These are phyloP conservation scores for Candida labiduridarum DNA, from an alignment of 1,139 yeast species.

Conservation along the genomic window DNA sequence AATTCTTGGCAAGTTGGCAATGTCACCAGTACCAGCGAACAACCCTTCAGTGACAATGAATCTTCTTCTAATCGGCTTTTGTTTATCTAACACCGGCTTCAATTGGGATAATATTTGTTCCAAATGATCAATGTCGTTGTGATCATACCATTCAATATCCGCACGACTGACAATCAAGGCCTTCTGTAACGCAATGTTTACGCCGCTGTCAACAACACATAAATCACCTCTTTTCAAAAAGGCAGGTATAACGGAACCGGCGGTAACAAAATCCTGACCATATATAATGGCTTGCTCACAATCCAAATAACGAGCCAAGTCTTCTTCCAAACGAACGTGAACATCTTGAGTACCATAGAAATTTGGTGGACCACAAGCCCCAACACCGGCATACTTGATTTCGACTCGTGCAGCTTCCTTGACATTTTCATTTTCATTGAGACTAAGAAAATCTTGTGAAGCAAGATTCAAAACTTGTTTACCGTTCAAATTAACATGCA, in stretches of 20 bases:
- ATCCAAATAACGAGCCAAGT: slow-evolving; percentile 72
- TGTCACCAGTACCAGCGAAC: slow-evolving; percentile 80
- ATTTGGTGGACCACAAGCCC: slow-evolving; percentile 98
- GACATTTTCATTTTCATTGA: slow-evolving; percentile 51
- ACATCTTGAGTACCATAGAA: slow-evolving; percentile 96
- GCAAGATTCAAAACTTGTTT: slow-evolving; percentile 57
- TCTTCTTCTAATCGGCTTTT: slow-evolving; percentile 79
- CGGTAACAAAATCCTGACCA: slow-evolving; percentile 91
- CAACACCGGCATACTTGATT: slow-evolving; percentile 78
- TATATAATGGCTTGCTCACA: slow-evolving; percentile 81
- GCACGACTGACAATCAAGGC: slow-evolving; percentile 88
- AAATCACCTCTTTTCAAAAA: slow-evolving; percentile 95
- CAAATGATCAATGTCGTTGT: slow-evolving; percentile 83
- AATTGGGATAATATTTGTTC: slow-evolving; percentile 67
- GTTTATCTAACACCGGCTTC: slow-evolving; percentile 62
- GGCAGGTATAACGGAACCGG: slow-evolving; percentile 96
- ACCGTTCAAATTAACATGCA: slow-evolving; percentile 40
- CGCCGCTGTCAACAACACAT: slow-evolving; percentile 83
- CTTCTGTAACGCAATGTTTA: slow-evolving; percentile 78
- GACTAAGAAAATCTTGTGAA: slow-evolving; percentile 62
- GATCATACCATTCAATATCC: slow-evolving; percentile 80
- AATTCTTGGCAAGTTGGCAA: slow-evolving; percentile 70
- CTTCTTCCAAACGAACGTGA: slow-evolving; percentile 79
- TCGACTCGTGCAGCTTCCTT: slow-evolving; percentile 58
- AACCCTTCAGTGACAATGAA: slow-evolving; percentile 91